Conservation (phyloP, 306 rosid species). For the Quercus glauca region DNA sequence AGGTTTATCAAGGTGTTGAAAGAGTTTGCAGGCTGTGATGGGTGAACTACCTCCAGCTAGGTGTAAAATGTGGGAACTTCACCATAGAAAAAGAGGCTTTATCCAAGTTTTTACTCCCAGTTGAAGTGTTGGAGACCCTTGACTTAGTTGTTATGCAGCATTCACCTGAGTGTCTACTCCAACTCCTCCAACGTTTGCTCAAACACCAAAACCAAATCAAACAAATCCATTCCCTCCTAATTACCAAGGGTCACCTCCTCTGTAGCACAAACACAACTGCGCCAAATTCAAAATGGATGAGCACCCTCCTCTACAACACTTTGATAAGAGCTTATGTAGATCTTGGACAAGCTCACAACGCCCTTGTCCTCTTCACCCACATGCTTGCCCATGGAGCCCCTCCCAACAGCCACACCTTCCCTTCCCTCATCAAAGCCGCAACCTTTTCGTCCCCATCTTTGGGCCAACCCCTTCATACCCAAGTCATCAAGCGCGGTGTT, state of each 20-base stretch:
- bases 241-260: constrained; percentile 47
- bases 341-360: constrained; percentile 29
- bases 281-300: constrained; percentile 45
- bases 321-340: constrained; percentile 54
- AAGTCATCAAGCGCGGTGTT: constrained; percentile 52
- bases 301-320: constrained; percentile 64
- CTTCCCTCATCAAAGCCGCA: constrained; percentile 56
- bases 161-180: constrained; percentile 45
- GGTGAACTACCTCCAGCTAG: no score
- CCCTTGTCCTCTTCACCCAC: constrained; percentile 54
- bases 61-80: no score
- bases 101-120: no score
- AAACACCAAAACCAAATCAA: constrained; percentile 36
- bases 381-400: constrained; percentile 56
- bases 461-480: constrained; percentile 49
- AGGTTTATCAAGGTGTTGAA: no score
- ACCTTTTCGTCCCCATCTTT: constrained; percentile 14
- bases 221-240: constrained; percentile 60
- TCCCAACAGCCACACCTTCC: constrained; percentile 72
- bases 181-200: constrained; percentile 55
- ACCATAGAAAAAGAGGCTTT: no score
- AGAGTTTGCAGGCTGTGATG: no score
- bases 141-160: constrained; percentile 15
- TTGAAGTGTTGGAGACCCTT: no score
- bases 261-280: constrained; percentile 1